Evolutionary conservation across 2,329 filamentous ascomycete species (phyloP).

Genomic region (Penicillium sp.): DNA sequence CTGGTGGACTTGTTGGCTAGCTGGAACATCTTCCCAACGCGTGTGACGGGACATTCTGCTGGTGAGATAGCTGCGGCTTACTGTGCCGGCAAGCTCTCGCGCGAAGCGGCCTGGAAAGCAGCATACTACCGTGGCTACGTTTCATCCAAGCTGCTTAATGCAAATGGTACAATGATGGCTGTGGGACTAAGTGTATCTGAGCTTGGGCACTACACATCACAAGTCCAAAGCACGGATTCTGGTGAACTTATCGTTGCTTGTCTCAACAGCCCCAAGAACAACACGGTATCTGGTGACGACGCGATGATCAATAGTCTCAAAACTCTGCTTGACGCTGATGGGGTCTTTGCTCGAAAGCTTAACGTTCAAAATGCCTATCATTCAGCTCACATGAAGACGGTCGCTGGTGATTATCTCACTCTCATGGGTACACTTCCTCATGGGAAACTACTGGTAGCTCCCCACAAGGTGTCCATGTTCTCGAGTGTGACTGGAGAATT

Average conservation of each 20-base stretch:
- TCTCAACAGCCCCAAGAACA: conserved; percentile 31
- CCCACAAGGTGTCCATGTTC: conserved; percentile 24
- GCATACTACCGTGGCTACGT: conserved; percentile 33
- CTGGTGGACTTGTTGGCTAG: conserved; percentile 31
- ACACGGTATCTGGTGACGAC: conserved; percentile 30
- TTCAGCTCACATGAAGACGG: conserved; percentile 28
- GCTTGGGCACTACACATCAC: conserved; percentile 20
- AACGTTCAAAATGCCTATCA: conserved; percentile 36
- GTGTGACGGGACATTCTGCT: conserved; percentile 33
- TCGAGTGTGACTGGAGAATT: conserved; percentile 28
- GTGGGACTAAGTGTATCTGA: conserved; percentile 22
- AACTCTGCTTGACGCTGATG: conserved; percentile 20
- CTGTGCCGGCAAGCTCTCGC: conserved; percentile 42
- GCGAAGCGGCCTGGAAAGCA: conserved; percentile 27
- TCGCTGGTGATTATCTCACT: conserved; percentile 28
- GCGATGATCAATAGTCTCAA: conserved; percentile 28
- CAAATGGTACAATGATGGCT: conserved; percentile 33
- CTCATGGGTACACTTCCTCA: conserved; percentile 22
- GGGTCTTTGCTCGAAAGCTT: conserved; percentile 31
- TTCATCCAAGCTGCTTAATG: conserved; percentile 20
- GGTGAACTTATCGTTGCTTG: conserved; percentile 31
- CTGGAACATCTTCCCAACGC: conserved; percentile 25
- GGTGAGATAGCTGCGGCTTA: conserved; percentile 50
- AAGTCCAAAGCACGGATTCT: not conserved
- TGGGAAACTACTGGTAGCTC: conserved; percentile 10